A percentile compares a stretch with the other conserved stretches of the same genome.
phyloP scores from a whole-genome alignment of 768 basidiomycete genomes.

The Tricholoma furcatifolium region DNA sequence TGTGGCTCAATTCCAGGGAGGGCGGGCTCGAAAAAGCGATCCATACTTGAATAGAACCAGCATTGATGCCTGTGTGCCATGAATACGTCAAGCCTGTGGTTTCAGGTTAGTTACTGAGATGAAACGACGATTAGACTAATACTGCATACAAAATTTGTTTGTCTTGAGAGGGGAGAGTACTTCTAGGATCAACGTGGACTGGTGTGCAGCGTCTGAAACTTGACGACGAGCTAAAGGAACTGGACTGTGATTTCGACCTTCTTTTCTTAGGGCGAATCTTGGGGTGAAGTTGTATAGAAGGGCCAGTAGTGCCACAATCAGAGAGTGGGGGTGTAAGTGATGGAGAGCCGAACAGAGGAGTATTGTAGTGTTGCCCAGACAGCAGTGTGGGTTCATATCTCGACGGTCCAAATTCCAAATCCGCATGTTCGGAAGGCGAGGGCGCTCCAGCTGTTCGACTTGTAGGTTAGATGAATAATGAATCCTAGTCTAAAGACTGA shows the following conservation, averaged over 20 bases:
- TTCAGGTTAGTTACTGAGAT: neutral
- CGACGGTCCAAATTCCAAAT: constrained; percentile 7
- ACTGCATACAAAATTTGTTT: constrained; percentile 37
- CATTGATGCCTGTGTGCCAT: constrained; percentile 58
- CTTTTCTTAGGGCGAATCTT: neutral
- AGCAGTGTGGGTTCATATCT: neutral
- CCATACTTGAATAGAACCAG: constrained; percentile 51
- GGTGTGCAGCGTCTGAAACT: constrained; percentile 13
- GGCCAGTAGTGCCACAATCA: neutral
- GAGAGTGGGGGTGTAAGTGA: constrained; percentile 12
- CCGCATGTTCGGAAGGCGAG: constrained; percentile 7
- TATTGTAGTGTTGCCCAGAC: neutral
- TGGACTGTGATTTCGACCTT: neutral
- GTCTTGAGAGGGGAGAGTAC: constrained; percentile 29
- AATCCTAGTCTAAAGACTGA: neutral
- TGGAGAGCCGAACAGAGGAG: constrained; percentile 4
- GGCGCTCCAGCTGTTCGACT: constrained; percentile 2
- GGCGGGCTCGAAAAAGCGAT: constrained; percentile 34
- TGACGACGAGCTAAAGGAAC: constrained; percentile 11
- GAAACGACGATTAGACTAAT: neutral
- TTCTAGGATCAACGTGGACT: constrained; percentile 23
- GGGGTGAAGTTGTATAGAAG: constrained; percentile 5
- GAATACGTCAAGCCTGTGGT: constrained; percentile 50
- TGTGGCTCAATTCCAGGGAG: constrained; percentile 39
- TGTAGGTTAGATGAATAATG: neutral